A percentile compares a stretch with the other conserved stretches of the same genome.
Evolutionary conservation across 75 land plant genomes (phyloP).

Genomic region (Cryptomeria japonica): DNA sequence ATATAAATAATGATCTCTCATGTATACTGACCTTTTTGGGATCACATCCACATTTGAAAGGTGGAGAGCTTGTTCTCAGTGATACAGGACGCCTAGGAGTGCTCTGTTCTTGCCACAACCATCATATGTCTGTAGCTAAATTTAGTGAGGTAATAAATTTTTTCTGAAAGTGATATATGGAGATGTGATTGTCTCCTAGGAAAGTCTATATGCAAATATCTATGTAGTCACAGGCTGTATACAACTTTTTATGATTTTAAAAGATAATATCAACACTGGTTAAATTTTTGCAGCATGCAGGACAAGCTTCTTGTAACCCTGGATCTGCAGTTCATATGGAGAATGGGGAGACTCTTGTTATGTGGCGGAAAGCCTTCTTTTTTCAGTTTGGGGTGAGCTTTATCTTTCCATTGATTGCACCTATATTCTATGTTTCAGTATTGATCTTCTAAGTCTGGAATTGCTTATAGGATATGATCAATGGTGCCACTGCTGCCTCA

Average conservation of each 20-base stretch:
- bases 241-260: background rate
- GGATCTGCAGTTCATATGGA: conserved; percentile 69
- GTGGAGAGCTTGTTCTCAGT: conserved; percentile 69
- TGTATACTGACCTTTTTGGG: background rate
- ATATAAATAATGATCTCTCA: background rate
- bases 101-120: conserved; percentile 64
- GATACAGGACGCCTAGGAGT: conserved; percentile 70
- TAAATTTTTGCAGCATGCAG: conserved; percentile 69
- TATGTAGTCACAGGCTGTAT: background rate
- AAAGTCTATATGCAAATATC: background rate
- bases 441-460: background rate
- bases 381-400: conserved; percentile 59
- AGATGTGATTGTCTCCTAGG: background rate
- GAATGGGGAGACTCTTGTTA: conserved; percentile 65
- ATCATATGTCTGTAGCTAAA: conserved; percentile 65
- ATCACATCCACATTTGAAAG: conserved; percentile 34
- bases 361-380: conserved; percentile 66
- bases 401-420: background rate
- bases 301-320: conserved; percentile 49
- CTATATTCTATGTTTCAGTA: background rate
- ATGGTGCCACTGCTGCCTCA: background rate
- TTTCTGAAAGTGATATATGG: background rate
- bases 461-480: background rate
- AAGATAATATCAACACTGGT: background rate
- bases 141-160: conserved; percentile 65